Evolutionary conservation across 257 asterid genomes (phyloP), one percentile per base, ranked within the genome.

Genomic region (Petrea volubilis): DNA sequence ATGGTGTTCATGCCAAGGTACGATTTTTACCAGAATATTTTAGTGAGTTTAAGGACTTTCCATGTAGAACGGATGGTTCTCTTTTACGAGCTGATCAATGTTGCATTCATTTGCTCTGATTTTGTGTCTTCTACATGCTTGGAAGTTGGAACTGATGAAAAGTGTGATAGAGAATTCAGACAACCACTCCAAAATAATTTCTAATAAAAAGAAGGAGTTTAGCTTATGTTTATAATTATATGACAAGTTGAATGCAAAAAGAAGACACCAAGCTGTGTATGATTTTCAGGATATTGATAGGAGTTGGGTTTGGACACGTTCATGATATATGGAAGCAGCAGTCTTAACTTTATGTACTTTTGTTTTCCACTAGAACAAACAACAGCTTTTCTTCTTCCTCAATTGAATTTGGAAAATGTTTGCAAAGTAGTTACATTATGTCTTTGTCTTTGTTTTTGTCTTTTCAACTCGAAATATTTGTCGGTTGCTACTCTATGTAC

Each of bases 1-100:
- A 87, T 61, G 93, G 92, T 74, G 77, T 70, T 71, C 92, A 92
- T 57, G 89, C 88, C 75, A 90, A 90, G 95, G 98, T 90, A 86
- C 71, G 33, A 27, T 52, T 47, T 51, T 49, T 52, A 31, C 31
- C 41, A 10, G 29, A 62, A 50, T 57, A 60, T 56, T 28, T 13
- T 50, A 53, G 31, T 2, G 38, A 23, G 7, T 34, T 25, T 40
- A 18, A 44, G 44, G 55, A 43, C 43, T 44, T 66, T 71, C 62
- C 58, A 12, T 67, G 27, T 49, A 38, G 51, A 27, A 58, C 25
- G 27, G 24, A 13, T 9, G 21, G 11, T 46, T 25, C 28, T 27
- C 25, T n/a, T 28, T 20, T 23, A 23, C 17, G 27, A 23, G 15
- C 57, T 25, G 58, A 49, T 21, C 24, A 28, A 25, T 36, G 40